A percentile compares a stretch with the other conserved stretches of the same genome.
phyloP scores from a whole-genome alignment of 2,329 filamentous ascomycete species.

The Xylariaceae sp. region DNA sequence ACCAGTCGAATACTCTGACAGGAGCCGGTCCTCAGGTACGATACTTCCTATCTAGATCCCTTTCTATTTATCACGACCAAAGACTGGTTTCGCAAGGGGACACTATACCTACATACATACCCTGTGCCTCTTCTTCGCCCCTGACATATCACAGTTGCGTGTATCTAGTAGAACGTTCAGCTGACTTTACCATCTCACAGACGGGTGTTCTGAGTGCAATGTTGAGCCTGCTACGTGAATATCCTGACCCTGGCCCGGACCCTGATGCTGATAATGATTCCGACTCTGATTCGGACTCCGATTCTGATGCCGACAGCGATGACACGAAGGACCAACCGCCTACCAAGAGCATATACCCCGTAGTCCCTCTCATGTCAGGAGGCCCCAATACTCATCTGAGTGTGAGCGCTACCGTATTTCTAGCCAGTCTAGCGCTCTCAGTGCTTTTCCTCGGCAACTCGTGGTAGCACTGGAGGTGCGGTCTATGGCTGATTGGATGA shows the following conservation, averaged over 20 bases:
- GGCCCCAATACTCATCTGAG: background rate
- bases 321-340: background rate
- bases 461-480: background rate
- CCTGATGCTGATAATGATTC: background rate
- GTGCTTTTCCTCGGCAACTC: background rate
- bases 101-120: too few species aligned
- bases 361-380: background rate
- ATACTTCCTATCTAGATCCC: conserved; percentile 38
- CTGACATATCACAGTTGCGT: too few species aligned
- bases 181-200: conserved; percentile 2
- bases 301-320: background rate
- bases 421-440: background rate
- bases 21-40: conserved; percentile 51
- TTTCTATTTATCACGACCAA: background rate
- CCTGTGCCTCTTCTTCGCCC: too few species aligned
- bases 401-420: background rate
- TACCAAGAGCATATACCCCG: background rate
- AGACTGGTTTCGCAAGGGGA: too few species aligned
- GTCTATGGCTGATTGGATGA: background rate
- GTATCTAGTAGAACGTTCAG: background rate
- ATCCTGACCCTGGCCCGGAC: background rate
- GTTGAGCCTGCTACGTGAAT: conserved; percentile 5
- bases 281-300: background rate
- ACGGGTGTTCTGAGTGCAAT: conserved; percentile 14
- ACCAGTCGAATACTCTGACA: conserved; percentile 35